Conservation (phyloP, 257 asterid genomes). For the Agastache rugosa region DNA sequence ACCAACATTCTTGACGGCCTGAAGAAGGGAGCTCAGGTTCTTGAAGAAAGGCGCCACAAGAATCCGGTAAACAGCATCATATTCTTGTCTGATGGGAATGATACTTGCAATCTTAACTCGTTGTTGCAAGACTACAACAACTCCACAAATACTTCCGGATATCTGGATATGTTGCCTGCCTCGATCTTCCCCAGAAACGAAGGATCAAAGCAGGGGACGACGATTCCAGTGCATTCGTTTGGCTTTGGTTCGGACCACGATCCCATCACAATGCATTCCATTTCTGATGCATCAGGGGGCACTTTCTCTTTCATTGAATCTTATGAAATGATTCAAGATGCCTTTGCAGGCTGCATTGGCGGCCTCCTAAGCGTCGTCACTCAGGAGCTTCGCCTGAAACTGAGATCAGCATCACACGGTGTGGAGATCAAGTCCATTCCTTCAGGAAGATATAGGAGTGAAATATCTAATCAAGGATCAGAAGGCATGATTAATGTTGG, state of each 20-base stretch:
- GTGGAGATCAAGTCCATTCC: constrained; percentile 44
- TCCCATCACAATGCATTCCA: constrained; percentile 46
- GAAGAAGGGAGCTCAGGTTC: constrained; percentile 40
- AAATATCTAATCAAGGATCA: constrained; percentile 33
- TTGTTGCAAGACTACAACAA: not conserved
- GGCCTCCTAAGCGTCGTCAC: constrained; percentile 46
- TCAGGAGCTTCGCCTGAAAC: constrained; percentile 43
- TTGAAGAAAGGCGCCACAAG: constrained; percentile 39
- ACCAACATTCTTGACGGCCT: constrained; percentile 52
- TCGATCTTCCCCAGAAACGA: constrained; percentile 28
- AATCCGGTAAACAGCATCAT: constrained; percentile 50
- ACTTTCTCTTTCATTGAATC: constrained; percentile 59
- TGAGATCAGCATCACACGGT: constrained; percentile 42
- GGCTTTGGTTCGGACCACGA: constrained; percentile 38
- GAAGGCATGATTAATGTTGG: constrained; percentile 23
- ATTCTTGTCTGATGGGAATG: constrained; percentile 53
- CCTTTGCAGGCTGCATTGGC: constrained; percentile 55
- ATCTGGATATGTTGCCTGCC: constrained; percentile 36
- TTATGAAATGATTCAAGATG: constrained; percentile 46
- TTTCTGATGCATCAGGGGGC: constrained; percentile 53
- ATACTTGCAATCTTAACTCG: constrained; percentile 10
- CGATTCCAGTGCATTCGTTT: constrained; percentile 33
- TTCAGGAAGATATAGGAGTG: constrained; percentile 40
- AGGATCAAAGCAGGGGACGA: not conserved
- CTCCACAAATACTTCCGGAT: not conserved